These are phyloP conservation scores for Calvatia gigantea DNA, from an alignment of 768 basidiomycete species.

Conservation along the genomic window DNA sequence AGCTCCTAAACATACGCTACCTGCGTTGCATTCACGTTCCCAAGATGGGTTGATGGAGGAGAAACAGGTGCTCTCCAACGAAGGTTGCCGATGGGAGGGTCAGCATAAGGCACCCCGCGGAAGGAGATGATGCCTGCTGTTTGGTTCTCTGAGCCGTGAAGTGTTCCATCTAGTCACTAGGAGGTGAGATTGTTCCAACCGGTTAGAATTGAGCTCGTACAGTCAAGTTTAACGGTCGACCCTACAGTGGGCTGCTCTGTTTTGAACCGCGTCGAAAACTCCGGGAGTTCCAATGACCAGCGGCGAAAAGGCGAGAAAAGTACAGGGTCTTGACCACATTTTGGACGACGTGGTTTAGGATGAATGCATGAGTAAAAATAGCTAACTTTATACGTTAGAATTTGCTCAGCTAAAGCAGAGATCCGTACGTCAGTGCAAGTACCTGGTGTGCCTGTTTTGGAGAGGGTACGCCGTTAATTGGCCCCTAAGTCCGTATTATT, in stretches of 20 bases:
- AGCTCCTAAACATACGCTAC: slow-evolving; percentile 16
- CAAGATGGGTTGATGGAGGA: slow-evolving; percentile 33
- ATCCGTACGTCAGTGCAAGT: too few species aligned
- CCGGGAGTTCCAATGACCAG: background rate
- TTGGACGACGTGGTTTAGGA: too few species aligned
- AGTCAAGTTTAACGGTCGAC: background rate
- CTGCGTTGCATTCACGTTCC: slow-evolving; percentile 32
- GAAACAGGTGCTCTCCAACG: slow-evolving; percentile 39
- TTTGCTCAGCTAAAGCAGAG: too few species aligned
- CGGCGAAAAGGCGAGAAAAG: background rate
- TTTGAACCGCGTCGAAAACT: background rate
- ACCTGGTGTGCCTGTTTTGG: too few species aligned
- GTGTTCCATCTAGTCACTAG: slow-evolving; percentile 37
- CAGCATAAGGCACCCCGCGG: slow-evolving; percentile 39
- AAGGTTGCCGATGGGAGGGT: slow-evolving; percentile 37
- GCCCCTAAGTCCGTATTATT: too few species aligned
- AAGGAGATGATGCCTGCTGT: slow-evolving; percentile 33
- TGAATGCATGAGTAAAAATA: too few species aligned
- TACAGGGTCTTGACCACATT: background rate
- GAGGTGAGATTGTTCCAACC: background rate
- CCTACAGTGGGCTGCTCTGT: background rate
- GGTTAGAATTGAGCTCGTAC: background rate
- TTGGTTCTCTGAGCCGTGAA: slow-evolving; percentile 28
- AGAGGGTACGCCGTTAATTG: too few species aligned
- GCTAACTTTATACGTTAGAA: too few species aligned